Percentiles rank a stretch among this genome's conserved stretches.
These are phyloP conservation scores for Colletotrichum musae DNA, from an alignment of 2,329 filamentous ascomycete species.

Conservation along the genomic window DNA sequence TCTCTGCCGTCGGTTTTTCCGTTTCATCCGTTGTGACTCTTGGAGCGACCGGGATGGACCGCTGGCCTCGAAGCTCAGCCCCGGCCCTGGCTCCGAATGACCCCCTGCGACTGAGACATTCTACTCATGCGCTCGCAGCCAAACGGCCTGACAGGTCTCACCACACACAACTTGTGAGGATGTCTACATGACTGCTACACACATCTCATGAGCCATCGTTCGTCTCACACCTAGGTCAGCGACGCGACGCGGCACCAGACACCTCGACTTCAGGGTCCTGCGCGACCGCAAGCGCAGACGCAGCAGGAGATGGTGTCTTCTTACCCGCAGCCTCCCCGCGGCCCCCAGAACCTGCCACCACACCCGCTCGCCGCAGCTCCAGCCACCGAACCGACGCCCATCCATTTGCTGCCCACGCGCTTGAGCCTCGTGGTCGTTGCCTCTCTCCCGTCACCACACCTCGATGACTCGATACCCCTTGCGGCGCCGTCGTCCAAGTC, in stretches of 20 bases:
- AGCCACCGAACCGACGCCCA: conserved; percentile 35
- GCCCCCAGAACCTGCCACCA: neutral
- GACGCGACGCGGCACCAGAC: conserved; percentile 33
- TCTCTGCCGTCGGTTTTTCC: conserved; percentile 21
- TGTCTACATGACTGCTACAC: conserved; percentile 37
- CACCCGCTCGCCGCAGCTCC: conserved; percentile 25
- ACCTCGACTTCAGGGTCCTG: conserved; percentile 10
- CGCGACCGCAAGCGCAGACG: neutral
- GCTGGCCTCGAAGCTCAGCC: conserved; percentile 29
- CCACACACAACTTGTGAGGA: conserved; percentile 36
- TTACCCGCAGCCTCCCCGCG: neutral
- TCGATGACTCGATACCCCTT: conserved; percentile 28
- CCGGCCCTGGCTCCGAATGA: conserved; percentile 39
- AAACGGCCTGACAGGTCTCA: conserved; percentile 39
- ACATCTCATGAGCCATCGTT: conserved; percentile 26
- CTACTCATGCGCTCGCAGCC: conserved; percentile 39
- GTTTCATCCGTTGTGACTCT: conserved; percentile 13
- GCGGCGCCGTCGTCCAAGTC: conserved; percentile 2
- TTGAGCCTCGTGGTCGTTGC: conserved; percentile 38
- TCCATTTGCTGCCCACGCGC: conserved; percentile 35
- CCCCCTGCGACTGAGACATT: conserved; percentile 37
- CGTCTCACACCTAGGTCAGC: conserved; percentile 35
- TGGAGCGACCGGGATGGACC: conserved; percentile 13
- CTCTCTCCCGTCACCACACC: conserved; percentile 22
- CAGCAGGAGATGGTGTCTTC: neutral